Conservation (phyloP, 2,329 filamentous ascomycete species). For the Colletotrichum sp. region DNA sequence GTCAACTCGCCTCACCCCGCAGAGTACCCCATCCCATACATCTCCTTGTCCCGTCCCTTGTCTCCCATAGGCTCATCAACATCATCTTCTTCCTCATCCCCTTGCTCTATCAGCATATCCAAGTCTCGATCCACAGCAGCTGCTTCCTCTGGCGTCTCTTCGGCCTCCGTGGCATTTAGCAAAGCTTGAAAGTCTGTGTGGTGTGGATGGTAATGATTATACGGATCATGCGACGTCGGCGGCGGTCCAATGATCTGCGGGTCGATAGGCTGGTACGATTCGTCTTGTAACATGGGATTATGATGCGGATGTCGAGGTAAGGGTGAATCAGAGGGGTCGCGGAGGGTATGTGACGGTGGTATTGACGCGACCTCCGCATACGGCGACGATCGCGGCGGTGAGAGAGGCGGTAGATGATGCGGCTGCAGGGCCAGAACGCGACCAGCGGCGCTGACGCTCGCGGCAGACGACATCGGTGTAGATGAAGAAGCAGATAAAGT, state of each 20-base stretch:
- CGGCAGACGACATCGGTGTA: conserved; percentile 10
- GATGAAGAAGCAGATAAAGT: background rate
- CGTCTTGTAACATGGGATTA: conserved; percentile 37
- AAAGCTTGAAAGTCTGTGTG: conserved; percentile 59
- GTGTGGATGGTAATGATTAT: conserved; percentile 40
- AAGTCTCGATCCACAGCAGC: conserved; percentile 51
- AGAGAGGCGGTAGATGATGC: conserved; percentile 28
- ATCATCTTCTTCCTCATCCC: conserved; percentile 45
- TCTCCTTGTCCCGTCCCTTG: conserved; percentile 12
- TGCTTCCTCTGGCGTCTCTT: conserved; percentile 39
- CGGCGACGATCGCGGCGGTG: conserved; percentile 31
- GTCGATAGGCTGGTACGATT: conserved; percentile 59
- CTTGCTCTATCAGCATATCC: conserved; percentile 57
- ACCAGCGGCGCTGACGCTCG: conserved; percentile 6
- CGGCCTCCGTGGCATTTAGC: conserved; percentile 50
- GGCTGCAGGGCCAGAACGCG: conserved; percentile 21
- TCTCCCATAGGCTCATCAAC: conserved; percentile 30
- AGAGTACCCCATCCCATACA: conserved; percentile 7
- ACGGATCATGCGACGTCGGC: conserved; percentile 34
- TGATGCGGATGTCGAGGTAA: conserved; percentile 34
- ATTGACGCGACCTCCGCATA: conserved; percentile 55
- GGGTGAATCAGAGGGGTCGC: conserved; percentile 27
- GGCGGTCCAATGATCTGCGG: conserved; percentile 61
- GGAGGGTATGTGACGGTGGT: conserved; percentile 41
- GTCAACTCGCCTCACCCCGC: background rate